A percentile compares a stretch with the other conserved stretches of the same genome.
Conservation (phyloP, 306 rosid species). For the Pterocarpus santalinus region DNA sequence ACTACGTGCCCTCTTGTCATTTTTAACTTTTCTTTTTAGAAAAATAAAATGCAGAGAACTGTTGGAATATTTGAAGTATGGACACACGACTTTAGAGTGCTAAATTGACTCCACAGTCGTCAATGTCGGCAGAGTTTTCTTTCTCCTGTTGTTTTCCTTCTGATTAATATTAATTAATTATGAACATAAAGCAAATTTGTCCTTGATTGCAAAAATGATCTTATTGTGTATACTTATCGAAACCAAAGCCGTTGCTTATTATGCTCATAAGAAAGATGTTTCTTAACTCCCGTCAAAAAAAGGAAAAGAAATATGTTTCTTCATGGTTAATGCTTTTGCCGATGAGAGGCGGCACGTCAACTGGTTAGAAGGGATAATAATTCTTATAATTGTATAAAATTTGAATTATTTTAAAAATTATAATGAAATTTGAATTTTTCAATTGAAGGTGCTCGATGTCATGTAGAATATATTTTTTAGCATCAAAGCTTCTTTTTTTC, state of each 20-base stretch:
- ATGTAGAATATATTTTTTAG: too few relatives aligned
- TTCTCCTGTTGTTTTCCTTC: neutral
- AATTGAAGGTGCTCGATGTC: too few relatives aligned
- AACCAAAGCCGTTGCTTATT: neutral
- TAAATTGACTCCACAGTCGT: neutral
- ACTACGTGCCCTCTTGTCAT: neutral
- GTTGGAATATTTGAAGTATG: slow-evolving; percentile 6
- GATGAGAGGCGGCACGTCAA: neutral
- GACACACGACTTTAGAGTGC: neutral
- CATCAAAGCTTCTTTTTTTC: too few relatives aligned
- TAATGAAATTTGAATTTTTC: too few relatives aligned
- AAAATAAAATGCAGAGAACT: neutral
- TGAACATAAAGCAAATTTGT: neutral
- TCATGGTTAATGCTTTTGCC: too few relatives aligned
- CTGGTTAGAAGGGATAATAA: neutral
- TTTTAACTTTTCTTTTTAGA: neutral
- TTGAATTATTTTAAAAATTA: too few relatives aligned
- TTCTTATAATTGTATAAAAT: neutral
- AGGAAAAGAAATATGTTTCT: too few relatives aligned
- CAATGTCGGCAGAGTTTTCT: slow-evolving; percentile 32
- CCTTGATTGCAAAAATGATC: neutral
- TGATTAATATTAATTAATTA: neutral
- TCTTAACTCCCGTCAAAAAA: neutral
- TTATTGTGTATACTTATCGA: neutral
- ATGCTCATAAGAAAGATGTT: neutral